phyloP scores from a whole-genome alignment of 2,329 filamentous ascomycete species.

The Neonectria hederae region DNA sequence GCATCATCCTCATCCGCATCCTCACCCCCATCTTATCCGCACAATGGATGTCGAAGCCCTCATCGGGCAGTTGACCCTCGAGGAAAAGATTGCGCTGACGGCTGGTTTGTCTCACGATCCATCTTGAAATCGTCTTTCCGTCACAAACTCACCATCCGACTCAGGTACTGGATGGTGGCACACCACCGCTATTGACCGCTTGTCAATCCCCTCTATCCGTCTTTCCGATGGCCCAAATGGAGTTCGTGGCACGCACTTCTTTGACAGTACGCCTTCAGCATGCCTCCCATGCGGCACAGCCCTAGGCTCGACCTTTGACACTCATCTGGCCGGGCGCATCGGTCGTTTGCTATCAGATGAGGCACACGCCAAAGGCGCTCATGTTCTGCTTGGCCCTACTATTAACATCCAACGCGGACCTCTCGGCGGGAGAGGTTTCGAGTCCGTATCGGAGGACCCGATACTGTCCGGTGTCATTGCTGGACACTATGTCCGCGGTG shows the following conservation, averaged over 20 bases:
- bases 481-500: slow-evolving; percentile 50
- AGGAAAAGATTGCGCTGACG: slow-evolving; percentile 29
- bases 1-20: not conserved
- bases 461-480: slow-evolving; percentile 53
- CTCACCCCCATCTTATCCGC: not conserved
- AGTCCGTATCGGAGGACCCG: slow-evolving; percentile 56
- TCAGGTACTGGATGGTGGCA: slow-evolving; percentile 33
- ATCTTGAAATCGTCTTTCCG: not conserved
- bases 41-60: slow-evolving; percentile 28
- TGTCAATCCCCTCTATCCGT: slow-evolving; percentile 27
- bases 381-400: slow-evolving; percentile 73
- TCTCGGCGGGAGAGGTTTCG: slow-evolving; percentile 55
- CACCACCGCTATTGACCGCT: slow-evolving; percentile 26
- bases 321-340: slow-evolving; percentile 18
- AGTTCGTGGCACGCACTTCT: slow-evolving; percentile 34
- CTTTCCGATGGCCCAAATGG: slow-evolving; percentile 36
- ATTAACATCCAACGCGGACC: slow-evolving; percentile 57
- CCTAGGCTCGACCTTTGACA: slow-evolving; percentile 29
- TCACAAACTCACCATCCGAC: not conserved
- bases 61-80: slow-evolving; percentile 26
- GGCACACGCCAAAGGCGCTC: slow-evolving; percentile 67
- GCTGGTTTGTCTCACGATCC: slow-evolving; percentile 9
- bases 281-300: slow-evolving; percentile 34
- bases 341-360: slow-evolving; percentile 31
- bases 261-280: slow-evolving; percentile 36